Base-by-base conservation (phyloP, 1,139 yeast species). In the Ogataea hybrid region DNA sequence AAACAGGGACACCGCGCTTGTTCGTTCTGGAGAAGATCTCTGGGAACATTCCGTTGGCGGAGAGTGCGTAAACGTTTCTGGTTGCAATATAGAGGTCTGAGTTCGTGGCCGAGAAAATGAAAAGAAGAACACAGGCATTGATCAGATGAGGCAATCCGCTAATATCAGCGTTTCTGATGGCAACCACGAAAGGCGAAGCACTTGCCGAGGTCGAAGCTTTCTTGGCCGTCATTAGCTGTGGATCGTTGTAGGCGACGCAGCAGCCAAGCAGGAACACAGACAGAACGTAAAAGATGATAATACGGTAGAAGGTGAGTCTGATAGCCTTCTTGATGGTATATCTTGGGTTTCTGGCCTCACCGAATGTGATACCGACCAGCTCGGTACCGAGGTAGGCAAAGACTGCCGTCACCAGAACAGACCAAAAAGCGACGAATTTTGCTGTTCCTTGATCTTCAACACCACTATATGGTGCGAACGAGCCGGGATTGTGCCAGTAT, bases 151-250 rank as follows among this genome's bases (percentile, higher is more conserved):
- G 80, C 50, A 84, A 65, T 1, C 73, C 83, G 0, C 65, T 66
- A 47, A 83, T 81, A 5, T 78, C 73, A 5, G 89, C 84, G 52
- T 79, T 80, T 53, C 71, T 69, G 49, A 77, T 74, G 25, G 82
- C 82, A 50, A 77, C 75, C 42, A 73, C 81, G 59, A 84, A 84
- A 32, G 95, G 94, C 14, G 92, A 84, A n/a, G 90, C 87, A 43
- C 83, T 72, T 14, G 87, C 87, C 48, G 79, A 72, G 14, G 73
- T 70, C 43, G 77, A 71, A 11, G 74, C 71, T 25, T 76, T 73
- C 37, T 54, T 61, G 17, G 75, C 71, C 16, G 72, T 69, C 20
- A 64, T 48, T 53, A 81, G 70, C 47, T 68, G 61, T 31, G 79
- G 77, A 62, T 84, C 90, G 53, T 72, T 75, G 50, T 81, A 80